Evolutionary conservation across 2,329 filamentous ascomycete genomes (phyloP).

Genomic region (Leptosphaerulina australis): DNA sequence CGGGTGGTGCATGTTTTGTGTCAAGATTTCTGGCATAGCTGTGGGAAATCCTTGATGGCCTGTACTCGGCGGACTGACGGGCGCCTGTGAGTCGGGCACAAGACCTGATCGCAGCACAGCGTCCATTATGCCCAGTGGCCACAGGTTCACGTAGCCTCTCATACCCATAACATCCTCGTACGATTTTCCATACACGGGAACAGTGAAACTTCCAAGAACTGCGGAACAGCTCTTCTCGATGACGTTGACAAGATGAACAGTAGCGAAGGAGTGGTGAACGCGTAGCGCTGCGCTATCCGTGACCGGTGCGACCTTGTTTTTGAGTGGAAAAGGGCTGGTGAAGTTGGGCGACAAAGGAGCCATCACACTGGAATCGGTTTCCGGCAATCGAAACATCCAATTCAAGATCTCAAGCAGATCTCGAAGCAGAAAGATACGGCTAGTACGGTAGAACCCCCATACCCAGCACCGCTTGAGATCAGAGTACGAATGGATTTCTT

Average conservation of each 20-base stretch:
- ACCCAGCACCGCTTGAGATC: conserved; percentile 34
- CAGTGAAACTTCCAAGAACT: conserved; percentile 33
- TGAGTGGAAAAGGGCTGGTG: conserved; percentile 11
- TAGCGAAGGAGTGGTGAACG: conserved; percentile 26
- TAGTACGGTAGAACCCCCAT: conserved; percentile 41
- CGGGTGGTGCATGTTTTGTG: conserved; percentile 4
- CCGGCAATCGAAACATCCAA: conserved; percentile 38
- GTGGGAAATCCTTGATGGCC: conserved; percentile 3
- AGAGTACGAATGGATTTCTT: conserved; percentile 35
- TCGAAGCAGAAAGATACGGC: conserved; percentile 35
- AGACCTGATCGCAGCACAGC: conserved; percentile 34
- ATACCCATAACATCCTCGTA: conserved; percentile 34
- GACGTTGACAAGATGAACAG: conserved; percentile 27
- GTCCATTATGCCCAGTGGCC: conserved; percentile 38
- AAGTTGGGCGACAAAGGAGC: conserved; percentile 5
- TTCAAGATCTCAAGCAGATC: conserved; percentile 41
- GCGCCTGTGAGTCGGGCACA: conserved; percentile 27
- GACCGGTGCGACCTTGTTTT: conserved; percentile 1
- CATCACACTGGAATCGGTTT: conserved; percentile 4
- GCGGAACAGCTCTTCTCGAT: conserved; percentile 36
- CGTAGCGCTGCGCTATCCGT: conserved; percentile 23
- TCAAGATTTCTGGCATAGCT: conserved; percentile 2
- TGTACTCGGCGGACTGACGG: conserved; percentile 6
- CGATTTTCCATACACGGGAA: conserved; percentile 32
- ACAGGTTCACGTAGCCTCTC: conserved; percentile 36